Percentiles rank a stretch among this genome's conserved stretches.
phyloP scores from a whole-genome alignment of 495 filamentous ascomycete genomes.

The Hypoxylon trugodes region DNA sequence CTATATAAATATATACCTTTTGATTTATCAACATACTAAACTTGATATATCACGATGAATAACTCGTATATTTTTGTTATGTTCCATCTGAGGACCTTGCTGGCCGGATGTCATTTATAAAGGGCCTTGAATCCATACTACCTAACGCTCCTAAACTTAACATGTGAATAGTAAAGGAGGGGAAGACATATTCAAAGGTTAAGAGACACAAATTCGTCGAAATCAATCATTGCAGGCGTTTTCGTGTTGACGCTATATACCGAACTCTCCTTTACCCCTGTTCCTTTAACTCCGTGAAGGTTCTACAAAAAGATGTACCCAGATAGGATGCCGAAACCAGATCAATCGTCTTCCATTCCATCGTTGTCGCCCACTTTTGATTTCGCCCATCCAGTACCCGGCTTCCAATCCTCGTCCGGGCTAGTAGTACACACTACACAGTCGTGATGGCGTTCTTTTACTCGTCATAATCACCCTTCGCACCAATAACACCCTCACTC shows the following conservation, averaged over 20 bases:
- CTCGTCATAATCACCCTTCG: conserved; percentile 44
- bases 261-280: conserved; percentile 3
- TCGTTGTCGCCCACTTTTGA: background rate
- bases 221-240: background rate
- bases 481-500: conserved; percentile 67
- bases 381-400: background rate
- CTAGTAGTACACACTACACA: conserved; percentile 15
- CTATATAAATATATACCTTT: background rate
- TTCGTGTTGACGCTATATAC: conserved; percentile 12
- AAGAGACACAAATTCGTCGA: background rate
- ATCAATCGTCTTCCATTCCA: background rate
- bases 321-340: conserved; percentile 13
- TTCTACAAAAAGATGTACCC: conserved; percentile 14
- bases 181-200: background rate
- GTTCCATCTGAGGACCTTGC: no score
- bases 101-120: no score
- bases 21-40: background rate
- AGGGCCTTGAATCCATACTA: background rate
- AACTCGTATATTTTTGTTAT: background rate
- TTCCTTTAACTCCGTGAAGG: conserved; percentile 16
- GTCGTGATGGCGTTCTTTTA: conserved; percentile 1
- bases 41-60: background rate
- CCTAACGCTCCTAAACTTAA: background rate
- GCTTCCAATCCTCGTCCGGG: background rate
- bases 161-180: no score